These are phyloP conservation scores for Nakataea oryzae DNA, from an alignment of 2,329 filamentous ascomycete species.

Conservation along the genomic window DNA sequence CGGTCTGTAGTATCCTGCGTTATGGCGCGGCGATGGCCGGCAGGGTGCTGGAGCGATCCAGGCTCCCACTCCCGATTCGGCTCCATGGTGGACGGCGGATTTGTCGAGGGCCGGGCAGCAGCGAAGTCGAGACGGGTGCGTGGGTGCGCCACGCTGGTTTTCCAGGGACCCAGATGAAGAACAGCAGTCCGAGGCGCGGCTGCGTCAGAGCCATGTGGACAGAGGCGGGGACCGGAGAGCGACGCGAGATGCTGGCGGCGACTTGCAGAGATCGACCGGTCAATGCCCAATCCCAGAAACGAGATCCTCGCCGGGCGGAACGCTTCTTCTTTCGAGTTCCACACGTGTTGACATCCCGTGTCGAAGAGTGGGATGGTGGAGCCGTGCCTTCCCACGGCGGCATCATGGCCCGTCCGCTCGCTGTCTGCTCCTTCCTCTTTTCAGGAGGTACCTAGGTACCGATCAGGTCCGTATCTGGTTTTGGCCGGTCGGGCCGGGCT, in stretches of 20 bases:
- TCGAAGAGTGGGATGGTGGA: neutral
- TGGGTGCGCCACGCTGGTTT: neutral
- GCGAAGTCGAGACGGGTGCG: neutral
- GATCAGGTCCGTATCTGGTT: too few relatives aligned
- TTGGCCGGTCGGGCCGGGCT: too few relatives aligned
- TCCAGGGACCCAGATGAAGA: too few relatives aligned
- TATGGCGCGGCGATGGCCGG: too few relatives aligned
- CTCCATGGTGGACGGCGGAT: neutral
- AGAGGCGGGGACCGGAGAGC: too few relatives aligned
- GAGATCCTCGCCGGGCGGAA: neutral
- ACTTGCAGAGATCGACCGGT: too few relatives aligned
- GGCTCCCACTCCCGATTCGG: neutral
- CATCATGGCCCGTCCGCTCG: neutral
- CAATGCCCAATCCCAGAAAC: neutral
- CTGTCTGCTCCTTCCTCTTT: neutral
- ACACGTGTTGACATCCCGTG: neutral
- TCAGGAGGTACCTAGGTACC: too few relatives aligned
- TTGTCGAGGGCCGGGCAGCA: neutral
- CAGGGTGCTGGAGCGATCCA: neutral
- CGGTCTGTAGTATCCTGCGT: neutral
- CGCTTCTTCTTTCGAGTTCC: neutral
- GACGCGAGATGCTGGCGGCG: neutral
- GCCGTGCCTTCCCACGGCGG: neutral
- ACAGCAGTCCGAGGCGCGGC: too few relatives aligned
- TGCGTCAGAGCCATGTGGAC: neutral